Percentiles rank a stretch among this genome's conserved stretches.
Conservation (phyloP, 345 rosid genomes). For the Gossypium australe region DNA sequence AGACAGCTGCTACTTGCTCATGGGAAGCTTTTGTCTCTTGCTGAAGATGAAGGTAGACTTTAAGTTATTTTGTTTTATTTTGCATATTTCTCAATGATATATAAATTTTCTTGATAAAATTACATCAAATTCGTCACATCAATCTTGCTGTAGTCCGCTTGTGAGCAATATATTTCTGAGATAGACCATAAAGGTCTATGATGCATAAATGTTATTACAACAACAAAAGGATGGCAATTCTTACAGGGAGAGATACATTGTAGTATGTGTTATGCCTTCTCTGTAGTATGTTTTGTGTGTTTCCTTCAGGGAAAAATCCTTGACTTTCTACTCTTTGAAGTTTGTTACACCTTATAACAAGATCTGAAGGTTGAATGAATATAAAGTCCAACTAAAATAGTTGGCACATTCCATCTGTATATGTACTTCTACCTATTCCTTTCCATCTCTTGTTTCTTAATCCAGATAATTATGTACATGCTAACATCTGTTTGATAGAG, state of each 20-base stretch:
- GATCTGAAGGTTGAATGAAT: neutral
- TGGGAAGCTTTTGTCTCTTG: constrained; percentile 74
- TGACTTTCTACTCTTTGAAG: neutral
- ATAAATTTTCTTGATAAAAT: neutral
- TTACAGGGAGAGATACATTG: neutral
- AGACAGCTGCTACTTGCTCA: constrained; percentile 72
- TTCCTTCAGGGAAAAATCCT: neutral
- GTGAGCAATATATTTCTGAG: neutral
- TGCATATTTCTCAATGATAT: neutral
- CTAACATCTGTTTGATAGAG: neutral
- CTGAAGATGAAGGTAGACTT: constrained; percentile 72
- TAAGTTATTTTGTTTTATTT: neutral
- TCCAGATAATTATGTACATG: neutral
- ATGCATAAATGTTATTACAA: neutral
- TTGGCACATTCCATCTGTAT: neutral
- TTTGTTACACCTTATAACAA: neutral
- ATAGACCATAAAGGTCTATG: neutral
- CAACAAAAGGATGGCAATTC: neutral
- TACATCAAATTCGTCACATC: neutral
- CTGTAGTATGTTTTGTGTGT: neutral
- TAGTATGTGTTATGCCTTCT: neutral
- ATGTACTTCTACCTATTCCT: neutral
- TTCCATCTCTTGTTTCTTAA: constrained; percentile 1
- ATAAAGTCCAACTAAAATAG: neutral
- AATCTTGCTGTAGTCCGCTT: neutral